Evolutionary conservation across 495 filamentous ascomycete genomes (phyloP).

Genomic region (Lindgomyces ingoldianus): DNA sequence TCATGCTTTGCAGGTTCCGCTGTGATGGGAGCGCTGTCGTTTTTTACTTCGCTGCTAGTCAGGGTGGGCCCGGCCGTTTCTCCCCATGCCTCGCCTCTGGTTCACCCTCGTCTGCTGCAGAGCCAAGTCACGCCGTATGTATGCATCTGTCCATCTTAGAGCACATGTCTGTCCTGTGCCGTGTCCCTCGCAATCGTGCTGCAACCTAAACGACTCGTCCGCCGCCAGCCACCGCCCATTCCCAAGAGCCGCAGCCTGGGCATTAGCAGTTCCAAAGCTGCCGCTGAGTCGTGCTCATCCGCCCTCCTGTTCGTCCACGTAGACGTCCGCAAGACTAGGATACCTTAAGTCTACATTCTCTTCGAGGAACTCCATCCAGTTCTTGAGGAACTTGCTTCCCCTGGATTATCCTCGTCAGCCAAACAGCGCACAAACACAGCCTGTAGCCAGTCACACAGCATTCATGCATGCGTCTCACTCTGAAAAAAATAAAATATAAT

Average conservation of each 20-base stretch:
- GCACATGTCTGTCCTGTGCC: neutral
- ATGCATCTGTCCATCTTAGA: constrained; percentile 1
- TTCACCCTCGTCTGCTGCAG: neutral
- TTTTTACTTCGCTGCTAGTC: neutral
- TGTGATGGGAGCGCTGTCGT: neutral
- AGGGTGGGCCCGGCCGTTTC: constrained; percentile 3
- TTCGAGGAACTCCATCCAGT: constrained; percentile 88
- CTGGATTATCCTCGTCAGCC: constrained; percentile 46
- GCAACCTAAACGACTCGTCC: neutral
- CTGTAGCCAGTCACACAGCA: constrained; percentile 1
- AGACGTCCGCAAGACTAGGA: constrained; percentile 65
- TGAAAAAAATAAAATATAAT: constrained; percentile 6
- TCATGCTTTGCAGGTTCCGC: neutral
- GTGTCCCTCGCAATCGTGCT: neutral
- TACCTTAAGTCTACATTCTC: constrained; percentile 83
- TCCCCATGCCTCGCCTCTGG: neutral
- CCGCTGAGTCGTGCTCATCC: constrained; percentile 7
- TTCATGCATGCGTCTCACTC: constrained; percentile 11
- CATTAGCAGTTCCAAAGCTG: neutral
- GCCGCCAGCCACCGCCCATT: neutral
- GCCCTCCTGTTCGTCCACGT: constrained; percentile 35
- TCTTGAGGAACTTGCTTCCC: constrained; percentile 76
- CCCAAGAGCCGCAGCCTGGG: constrained; percentile 19
- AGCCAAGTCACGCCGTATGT: neutral
- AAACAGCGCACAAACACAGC: constrained; percentile 11